Evolutionary conservation across 2,329 filamentous ascomycete genomes (phyloP), one percentile per base, ranked within the genome.

Genomic region (Colletotrichum liriopes): DNA sequence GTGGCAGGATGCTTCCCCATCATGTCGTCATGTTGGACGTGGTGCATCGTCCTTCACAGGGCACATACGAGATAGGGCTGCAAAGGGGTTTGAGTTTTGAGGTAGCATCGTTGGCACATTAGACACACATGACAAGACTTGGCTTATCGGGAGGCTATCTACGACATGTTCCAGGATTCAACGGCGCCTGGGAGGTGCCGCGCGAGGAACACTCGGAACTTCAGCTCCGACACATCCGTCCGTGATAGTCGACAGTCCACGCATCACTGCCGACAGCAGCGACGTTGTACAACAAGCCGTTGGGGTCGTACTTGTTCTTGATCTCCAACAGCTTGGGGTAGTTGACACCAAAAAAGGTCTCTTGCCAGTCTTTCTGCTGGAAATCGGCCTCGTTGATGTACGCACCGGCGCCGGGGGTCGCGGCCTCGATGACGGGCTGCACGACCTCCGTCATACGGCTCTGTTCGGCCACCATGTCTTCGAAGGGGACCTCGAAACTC

Each of bases 351-450:
- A 75, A 82, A 65, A 81, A 82, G 3, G 75, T 73, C 61, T 79
- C 55, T 14, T 72, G 75, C 71, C 79, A 82, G 51, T 80, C 75
- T 2, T 76, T 77, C 61, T 82, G 78, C 68, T 76, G 76, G 39
- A 80, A 73, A 45, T 81, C 79, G 7, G 78, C 80, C 71, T 82
- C 80, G 69, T 80, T 82, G 37, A 78, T 74, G 66, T 82, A 80
- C 9, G 75, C 75, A 9, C 78, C 78, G 11, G 74, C 72, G 18
- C 74, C 75, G 5, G 77, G 78, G 51, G 74, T 78, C n/a, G 76
- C 73, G 3, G 75, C 79, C 73, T 74, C 79, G 78, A 43, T 77
- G 77, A 71, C 80, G 67, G 65, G 78, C 67, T 78, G 78, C 49
- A 78, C 79, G 55, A 77, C 73, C 20, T 78, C 79, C 60, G 81